These are phyloP conservation scores for Stemphylium vesicarium DNA, from an alignment of 2,329 filamentous ascomycete genomes.

Conservation along the genomic window DNA sequence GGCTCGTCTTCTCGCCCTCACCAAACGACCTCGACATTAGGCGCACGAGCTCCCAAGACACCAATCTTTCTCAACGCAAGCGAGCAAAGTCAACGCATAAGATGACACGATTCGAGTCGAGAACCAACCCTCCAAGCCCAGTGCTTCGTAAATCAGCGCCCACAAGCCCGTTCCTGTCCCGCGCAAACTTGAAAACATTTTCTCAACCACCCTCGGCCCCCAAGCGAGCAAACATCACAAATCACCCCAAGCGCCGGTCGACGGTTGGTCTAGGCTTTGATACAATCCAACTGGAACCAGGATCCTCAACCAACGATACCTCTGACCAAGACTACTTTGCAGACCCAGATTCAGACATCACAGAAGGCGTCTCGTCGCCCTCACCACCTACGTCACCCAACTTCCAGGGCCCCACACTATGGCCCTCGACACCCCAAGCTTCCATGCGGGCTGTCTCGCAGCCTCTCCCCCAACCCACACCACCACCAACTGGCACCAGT, in stretches of 20 bases:
- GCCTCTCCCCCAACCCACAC: constrained; percentile 22
- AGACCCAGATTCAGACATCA: constrained; percentile 42
- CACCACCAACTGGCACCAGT: constrained; percentile 14
- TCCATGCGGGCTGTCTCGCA: constrained; percentile 33
- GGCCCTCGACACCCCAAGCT: constrained; percentile 33
- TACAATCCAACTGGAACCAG: constrained; percentile 22
- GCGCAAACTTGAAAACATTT: constrained; percentile 14
- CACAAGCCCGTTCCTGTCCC: constrained; percentile 25
- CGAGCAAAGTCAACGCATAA: constrained; percentile 31
- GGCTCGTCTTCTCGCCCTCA: constrained; percentile 72
- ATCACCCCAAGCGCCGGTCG: constrained; percentile 8
- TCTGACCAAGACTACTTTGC: constrained; percentile 43
- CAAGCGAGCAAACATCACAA: constrained; percentile 20
- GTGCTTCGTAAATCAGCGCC: constrained; percentile 23
- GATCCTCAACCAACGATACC: constrained; percentile 40
- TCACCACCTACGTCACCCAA: constrained; percentile 38
- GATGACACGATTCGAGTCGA: constrained; percentile 26
- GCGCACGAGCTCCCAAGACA: constrained; percentile 36
- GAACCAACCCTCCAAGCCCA: constrained; percentile 29
- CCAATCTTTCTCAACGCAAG: constrained; percentile 18
- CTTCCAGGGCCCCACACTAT: constrained; percentile 25
- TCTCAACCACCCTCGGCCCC: constrained; percentile 11
- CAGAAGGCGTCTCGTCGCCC: constrained; percentile 41
- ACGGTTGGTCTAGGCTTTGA: constrained; percentile 5
- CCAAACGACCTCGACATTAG: constrained; percentile 55